phyloP scores from a whole-genome alignment of 192 early-diverging fungal genomes.

The Nowakowskiella sp. region DNA sequence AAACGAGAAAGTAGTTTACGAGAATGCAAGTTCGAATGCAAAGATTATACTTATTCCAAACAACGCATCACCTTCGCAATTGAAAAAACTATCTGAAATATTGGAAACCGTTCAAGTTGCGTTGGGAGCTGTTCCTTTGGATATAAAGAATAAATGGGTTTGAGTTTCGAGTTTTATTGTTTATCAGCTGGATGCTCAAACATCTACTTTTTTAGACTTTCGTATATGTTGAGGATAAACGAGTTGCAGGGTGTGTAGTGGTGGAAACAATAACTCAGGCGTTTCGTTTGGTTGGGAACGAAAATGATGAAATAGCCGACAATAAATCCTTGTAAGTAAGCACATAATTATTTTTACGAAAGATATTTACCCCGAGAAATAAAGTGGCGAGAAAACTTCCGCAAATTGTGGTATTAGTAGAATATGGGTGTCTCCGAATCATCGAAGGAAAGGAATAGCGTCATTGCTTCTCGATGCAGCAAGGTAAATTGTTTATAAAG shows the following conservation, averaged over 20 bases:
- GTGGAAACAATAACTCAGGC: slow-evolving; percentile 8
- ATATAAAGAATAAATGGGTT: no score
- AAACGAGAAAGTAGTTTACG: slow-evolving; percentile 9
- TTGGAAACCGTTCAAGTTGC: slow-evolving; percentile 15
- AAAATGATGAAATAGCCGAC: neutral
- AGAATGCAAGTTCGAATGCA: neutral
- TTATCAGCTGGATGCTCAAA: no score
- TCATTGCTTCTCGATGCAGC: slow-evolving; percentile 13
- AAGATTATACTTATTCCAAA: slow-evolving; percentile 7
- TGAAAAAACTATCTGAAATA: slow-evolving; percentile 12
- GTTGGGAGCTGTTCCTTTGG: slow-evolving; percentile 14
- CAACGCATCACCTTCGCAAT: neutral
- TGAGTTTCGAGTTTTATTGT: no score
- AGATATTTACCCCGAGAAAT: no score
- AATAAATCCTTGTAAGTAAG: no score
- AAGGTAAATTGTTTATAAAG: slow-evolving; percentile 11
- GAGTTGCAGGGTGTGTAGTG: slow-evolving; percentile 17
- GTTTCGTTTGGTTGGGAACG: neutral
- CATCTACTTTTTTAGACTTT: no score
- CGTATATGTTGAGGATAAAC: slow-evolving; percentile 15
- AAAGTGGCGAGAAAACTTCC: no score
- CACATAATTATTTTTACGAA: no score
- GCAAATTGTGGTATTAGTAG: slow-evolving; percentile 21
- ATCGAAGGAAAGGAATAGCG: slow-evolving; percentile 18
- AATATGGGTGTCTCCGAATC: slow-evolving; percentile 21